Base-by-base conservation (phyloP, 768 basidiomycete species). In the Pholiota conissans region DNA sequence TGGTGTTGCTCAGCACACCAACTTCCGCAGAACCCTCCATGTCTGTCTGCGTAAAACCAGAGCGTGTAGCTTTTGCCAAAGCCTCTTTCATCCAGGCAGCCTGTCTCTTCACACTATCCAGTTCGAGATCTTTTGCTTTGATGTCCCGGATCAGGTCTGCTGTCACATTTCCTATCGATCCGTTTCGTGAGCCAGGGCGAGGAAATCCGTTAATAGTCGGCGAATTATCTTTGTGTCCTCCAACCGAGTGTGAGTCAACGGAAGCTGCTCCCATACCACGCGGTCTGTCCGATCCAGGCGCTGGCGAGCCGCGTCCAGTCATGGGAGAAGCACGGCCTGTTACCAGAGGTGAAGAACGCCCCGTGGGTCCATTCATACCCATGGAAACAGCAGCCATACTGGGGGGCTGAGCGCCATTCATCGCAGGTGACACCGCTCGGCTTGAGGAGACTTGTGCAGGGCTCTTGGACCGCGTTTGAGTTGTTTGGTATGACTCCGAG, bases 81-180 rank as follows among this genome's bases (percentile, higher is more conserved):
- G 91, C 89, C 46, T 86, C 85, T 67, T 84, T 87, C 86, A 98
- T 87, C 89, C 96, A 97, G 32, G 76, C 75, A 76, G 93, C 87
- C 62, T 91, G 84, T 67, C 84, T 84, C 79, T 85, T 87, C 62
- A 89, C 72, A 46, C 76, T 76, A 61, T 93, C 92, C 46, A 97
- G 68, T 70, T 96, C 94, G 34, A 78, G 76, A 61, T 95, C 94
- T 69, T 90, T 93, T 32, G 81, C 80, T 71, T 90, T 93, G 59
- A 95, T 74, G 64, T 95, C 93, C 37, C 86, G 80, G 42, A 91
- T 73, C 59, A 93, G 72, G 66, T 95, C 94, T 11, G 88, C 84
- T 3, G 88, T 79, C 18, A 89, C 79, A 67, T 84, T 90, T 5
- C 86, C 83, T 0, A 87, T 82, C 9, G 90, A 90, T 0, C 69